Evolutionary conservation across 2,329 filamentous ascomycete genomes (phyloP).

Genomic region (Stagonosporopsis vannaccii): DNA sequence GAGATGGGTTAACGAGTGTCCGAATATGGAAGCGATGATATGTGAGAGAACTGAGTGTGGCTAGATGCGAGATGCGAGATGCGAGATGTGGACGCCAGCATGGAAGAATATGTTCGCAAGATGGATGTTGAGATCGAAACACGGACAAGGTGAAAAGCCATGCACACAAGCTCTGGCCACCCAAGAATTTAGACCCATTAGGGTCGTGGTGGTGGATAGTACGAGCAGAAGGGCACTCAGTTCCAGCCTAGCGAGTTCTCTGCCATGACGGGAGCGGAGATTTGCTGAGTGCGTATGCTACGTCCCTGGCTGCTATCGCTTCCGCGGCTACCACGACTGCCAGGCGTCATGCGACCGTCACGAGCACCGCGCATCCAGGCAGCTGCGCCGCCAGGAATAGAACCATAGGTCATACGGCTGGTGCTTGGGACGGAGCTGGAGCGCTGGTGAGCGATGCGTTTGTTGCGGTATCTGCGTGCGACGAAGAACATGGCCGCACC

Average conservation of each 20-base stretch:
- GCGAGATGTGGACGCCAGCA: slow-evolving; percentile 27
- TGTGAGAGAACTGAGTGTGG: slow-evolving; percentile 23
- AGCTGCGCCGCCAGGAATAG: slow-evolving; percentile 53
- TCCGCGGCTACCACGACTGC: slow-evolving; percentile 49
- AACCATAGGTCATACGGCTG: slow-evolving; percentile 56
- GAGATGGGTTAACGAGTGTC: slow-evolving; percentile 43
- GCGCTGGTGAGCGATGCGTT: slow-evolving; percentile 78
- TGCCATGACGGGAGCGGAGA: slow-evolving; percentile 88
- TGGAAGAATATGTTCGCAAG: slow-evolving; percentile 22
- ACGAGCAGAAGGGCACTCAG: slow-evolving; percentile 55
- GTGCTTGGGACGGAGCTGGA: slow-evolving; percentile 79
- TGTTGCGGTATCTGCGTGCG: slow-evolving; percentile 87
- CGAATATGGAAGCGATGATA: slow-evolving; percentile 35
- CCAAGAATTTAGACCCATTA: slow-evolving; percentile 21
- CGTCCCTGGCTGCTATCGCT: slow-evolving; percentile 69
- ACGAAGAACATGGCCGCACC: slow-evolving; percentile 94
- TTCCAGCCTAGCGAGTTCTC: slow-evolving; percentile 98
- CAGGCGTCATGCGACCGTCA: slow-evolving; percentile 49
- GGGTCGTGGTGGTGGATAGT: not conserved
- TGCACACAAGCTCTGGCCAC: not conserved
- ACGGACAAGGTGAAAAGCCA: slow-evolving; percentile 15
- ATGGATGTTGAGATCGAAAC: slow-evolving; percentile 17
- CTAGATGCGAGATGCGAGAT: slow-evolving; percentile 22
- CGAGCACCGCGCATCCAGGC: slow-evolving; percentile 58
- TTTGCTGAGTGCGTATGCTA: slow-evolving; percentile 72